phyloP scores from a whole-genome alignment of 2,329 filamentous ascomycete species.

The Curvularia sp. region DNA sequence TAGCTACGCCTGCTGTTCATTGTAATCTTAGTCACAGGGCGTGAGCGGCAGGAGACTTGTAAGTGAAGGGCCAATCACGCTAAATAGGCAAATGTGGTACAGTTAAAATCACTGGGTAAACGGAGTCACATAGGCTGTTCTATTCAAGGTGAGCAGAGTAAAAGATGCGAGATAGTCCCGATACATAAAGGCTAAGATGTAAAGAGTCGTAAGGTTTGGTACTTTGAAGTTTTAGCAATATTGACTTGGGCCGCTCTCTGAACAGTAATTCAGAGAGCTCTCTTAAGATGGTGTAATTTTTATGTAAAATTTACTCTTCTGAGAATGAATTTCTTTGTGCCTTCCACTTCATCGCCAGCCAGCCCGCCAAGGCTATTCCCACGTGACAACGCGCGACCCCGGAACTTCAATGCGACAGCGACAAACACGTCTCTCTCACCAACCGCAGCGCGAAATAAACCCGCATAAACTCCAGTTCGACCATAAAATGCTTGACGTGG shows the following conservation, averaged over 20 bases:
- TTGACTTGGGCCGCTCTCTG: too few species aligned
- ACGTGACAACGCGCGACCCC: slow-evolving; percentile 27
- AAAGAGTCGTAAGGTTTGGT: too few species aligned
- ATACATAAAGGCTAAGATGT: too few species aligned
- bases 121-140: too few species aligned
- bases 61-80: neutral
- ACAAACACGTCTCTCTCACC: slow-evolving; percentile 23
- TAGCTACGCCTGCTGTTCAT: neutral
- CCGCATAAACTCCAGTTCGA: slow-evolving; percentile 7
- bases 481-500: slow-evolving; percentile 66
- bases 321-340: too few species aligned
- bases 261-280: too few species aligned
- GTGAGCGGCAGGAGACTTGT: neutral
- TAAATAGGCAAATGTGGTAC: neutral
- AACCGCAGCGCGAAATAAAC: slow-evolving; percentile 16
- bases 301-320: too few species aligned
- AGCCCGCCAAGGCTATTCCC: slow-evolving; percentile 1
- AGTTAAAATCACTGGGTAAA: neutral
- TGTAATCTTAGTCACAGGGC: neutral
- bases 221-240: too few species aligned
- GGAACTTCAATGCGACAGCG: slow-evolving; percentile 7
- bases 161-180: too few species aligned
- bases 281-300: too few species aligned
- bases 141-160: too few species aligned
- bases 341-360: too few species aligned